Conservation (phyloP, 1,284 basidiomycete genomes). For the Ustilago trichophora region DNA sequence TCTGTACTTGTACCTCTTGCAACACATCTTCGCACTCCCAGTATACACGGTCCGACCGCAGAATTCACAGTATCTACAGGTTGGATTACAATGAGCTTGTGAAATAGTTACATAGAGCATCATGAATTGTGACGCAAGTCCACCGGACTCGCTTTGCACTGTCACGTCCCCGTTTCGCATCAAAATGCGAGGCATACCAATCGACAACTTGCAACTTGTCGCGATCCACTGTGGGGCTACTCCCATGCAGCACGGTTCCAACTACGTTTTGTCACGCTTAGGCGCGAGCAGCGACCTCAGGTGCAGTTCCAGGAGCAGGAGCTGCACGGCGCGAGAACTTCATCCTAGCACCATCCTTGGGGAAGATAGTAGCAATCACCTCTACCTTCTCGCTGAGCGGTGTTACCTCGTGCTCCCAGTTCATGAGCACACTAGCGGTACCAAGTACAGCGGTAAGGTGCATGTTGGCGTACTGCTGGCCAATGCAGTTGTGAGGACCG, state of each 20-base stretch:
- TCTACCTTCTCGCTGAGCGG: slow-evolving; percentile 78
- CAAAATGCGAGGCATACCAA: too few species aligned
- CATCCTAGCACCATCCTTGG: slow-evolving; percentile 86
- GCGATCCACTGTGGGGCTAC: too few species aligned
- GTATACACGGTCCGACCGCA: too few species aligned
- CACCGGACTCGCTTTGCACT: too few species aligned
- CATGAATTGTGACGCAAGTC: slow-evolving; percentile 1
- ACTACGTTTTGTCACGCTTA: slow-evolving; percentile 4
- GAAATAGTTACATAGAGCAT: slow-evolving; percentile 10
- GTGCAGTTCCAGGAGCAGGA: slow-evolving; percentile 48
- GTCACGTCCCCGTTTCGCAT: too few species aligned
- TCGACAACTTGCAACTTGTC: neutral
- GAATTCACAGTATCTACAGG: slow-evolving; percentile 11
- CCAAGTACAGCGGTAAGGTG: slow-evolving; percentile 88
- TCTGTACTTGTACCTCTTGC: slow-evolving; percentile 30
- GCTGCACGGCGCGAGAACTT: slow-evolving; percentile 71
- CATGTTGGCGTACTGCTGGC: slow-evolving; percentile 89
- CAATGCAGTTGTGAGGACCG: slow-evolving; percentile 85
- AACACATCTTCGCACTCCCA: too few species aligned
- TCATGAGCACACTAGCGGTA: slow-evolving; percentile 81
- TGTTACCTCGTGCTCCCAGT: slow-evolving; percentile 89
- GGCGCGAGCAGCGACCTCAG: slow-evolving; percentile 56
- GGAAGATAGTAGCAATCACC: slow-evolving; percentile 76
- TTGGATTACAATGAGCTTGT: slow-evolving; percentile 11
- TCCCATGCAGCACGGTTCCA: neutral